phyloP scores from a whole-genome alignment of 2,329 filamentous ascomycete genomes.

The Seiridium cupressi region DNA sequence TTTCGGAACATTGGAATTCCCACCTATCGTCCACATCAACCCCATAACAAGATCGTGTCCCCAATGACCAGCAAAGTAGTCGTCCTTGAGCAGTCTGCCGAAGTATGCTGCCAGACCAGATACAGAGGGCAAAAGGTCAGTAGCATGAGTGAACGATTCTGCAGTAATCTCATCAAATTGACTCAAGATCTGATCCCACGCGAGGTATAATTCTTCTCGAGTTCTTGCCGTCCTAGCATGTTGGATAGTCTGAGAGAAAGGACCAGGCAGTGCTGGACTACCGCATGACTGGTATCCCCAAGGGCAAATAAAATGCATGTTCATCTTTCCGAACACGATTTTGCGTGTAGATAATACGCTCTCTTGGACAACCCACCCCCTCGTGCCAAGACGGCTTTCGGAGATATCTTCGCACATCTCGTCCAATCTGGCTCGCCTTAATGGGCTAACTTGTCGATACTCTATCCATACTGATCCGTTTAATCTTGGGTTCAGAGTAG shows the following conservation, averaged over 20 bases:
- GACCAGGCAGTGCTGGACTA: rapidly evolving
- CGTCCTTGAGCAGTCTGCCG: neutral
- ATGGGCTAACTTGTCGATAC: neutral
- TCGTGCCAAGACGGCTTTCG: neutral
- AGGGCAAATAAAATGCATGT: neutral
- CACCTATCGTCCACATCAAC: neutral
- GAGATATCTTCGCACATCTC: neutral
- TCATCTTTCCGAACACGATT: neutral
- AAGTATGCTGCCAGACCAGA: neutral
- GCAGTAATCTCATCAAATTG: no score
- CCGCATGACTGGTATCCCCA: neutral
- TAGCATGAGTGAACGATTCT: neutral
- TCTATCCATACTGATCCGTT: neutral
- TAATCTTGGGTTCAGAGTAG: neutral
- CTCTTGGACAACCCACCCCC: constrained; percentile 3
- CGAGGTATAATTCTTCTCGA: neutral
- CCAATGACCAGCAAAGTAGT: constrained; percentile 3
- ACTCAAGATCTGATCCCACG: neutral
- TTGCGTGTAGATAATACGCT: neutral
- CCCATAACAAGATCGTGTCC: neutral
- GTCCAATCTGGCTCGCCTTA: no score
- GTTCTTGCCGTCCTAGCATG: neutral
- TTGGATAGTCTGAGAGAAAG: neutral
- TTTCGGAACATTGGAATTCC: neutral
- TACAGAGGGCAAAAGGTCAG: neutral